Evolutionary conservation across 1,284 basidiomycete species (phyloP), one percentile per base, ranked within the genome.

Genomic region (Pterulicium gracile): DNA sequence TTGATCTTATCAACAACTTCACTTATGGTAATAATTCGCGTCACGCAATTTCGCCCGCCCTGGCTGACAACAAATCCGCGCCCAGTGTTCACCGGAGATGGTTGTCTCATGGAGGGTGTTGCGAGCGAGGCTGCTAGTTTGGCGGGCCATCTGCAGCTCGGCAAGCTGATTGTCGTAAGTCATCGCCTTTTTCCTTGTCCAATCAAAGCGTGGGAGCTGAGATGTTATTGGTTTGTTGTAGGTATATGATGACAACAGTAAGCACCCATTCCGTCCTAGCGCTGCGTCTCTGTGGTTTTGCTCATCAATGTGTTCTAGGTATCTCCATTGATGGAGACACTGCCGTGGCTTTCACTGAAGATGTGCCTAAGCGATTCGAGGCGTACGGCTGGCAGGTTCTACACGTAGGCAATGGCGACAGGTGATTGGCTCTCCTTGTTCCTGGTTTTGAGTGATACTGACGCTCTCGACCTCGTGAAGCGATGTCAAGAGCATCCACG

Each of bases 311-410:
- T 43, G 41, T 52, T 55, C 55, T 60, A 95, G 86, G 89, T 64
- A 96, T 97, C 65, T 90, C 93, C 55, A 96, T 97, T 58, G 93
- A 97, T 65, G 93, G 93, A 58, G 80, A 92, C 68, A 96, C 92
- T 54, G 80, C 79, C 51, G 79, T 86, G 53, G 87, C 93, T 22
- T 97, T 97, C 75, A 97, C 94, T 48, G 93, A 97, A 67, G 81
- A 96, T 61, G 91, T 96, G 48, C 79, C 79, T 58, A 79, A 81
- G 61, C 85, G 93, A 50, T 96, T 93, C 75, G 69, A 81, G 59
- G 62, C 94, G 14, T 96, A 96, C 67, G 90, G 87, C 51, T 97
- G 94, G 94, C 86, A 96, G 56, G 90, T 95, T 47, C 74, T 94
- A 52, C 77, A 78, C 60, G 88, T 95, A 47, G 69, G 81, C 50